Evolutionary conservation across 345 rosid species (phyloP).

Genomic region (Heritiera fomes): DNA sequence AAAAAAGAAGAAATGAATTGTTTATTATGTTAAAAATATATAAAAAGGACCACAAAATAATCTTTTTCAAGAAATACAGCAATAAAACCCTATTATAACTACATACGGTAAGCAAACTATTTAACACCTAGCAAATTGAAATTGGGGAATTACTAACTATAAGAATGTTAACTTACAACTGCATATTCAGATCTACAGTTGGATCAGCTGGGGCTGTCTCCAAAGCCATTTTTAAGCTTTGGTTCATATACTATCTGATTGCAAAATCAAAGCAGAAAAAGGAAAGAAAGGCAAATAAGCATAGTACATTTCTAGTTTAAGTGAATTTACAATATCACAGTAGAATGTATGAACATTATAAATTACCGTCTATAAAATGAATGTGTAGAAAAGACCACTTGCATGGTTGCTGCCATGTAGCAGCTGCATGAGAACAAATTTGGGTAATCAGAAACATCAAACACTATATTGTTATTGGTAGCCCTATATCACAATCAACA

Average conservation of each 20-base stretch:
- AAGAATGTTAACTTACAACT: constrained; percentile 60
- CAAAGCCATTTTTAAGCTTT: constrained; percentile 73
- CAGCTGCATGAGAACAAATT: constrained; percentile 59
- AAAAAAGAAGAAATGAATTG: not conserved
- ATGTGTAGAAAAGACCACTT: constrained; percentile 76
- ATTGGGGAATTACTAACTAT: not conserved
- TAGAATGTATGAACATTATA: constrained; percentile 9
- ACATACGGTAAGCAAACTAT: not conserved
- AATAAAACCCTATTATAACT: not conserved
- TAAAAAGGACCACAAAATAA: not conserved
- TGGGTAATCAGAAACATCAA: constrained; percentile 5
- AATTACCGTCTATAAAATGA: constrained; percentile 68
- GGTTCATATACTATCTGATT: constrained; percentile 65
- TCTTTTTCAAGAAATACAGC: not conserved
- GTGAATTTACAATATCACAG: constrained; percentile 4
- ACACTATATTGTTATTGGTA: constrained; percentile 10
- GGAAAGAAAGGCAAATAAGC: not conserved
- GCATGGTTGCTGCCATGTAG: constrained; percentile 99
- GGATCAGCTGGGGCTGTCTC: constrained; percentile 94
- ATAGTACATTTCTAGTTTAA: not conserved
- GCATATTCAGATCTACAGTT: constrained; percentile 89
- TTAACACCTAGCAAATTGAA: not conserved
- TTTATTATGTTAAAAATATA: not conserved
- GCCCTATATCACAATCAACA: constrained; percentile 9
- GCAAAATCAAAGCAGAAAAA: constrained; percentile 25